Percentiles rank a stretch among this genome's conserved stretches.
These are phyloP conservation scores for Cryptococcus wingfieldii DNA, from an alignment of 1,284 basidiomycete species.

Conservation along the genomic window DNA sequence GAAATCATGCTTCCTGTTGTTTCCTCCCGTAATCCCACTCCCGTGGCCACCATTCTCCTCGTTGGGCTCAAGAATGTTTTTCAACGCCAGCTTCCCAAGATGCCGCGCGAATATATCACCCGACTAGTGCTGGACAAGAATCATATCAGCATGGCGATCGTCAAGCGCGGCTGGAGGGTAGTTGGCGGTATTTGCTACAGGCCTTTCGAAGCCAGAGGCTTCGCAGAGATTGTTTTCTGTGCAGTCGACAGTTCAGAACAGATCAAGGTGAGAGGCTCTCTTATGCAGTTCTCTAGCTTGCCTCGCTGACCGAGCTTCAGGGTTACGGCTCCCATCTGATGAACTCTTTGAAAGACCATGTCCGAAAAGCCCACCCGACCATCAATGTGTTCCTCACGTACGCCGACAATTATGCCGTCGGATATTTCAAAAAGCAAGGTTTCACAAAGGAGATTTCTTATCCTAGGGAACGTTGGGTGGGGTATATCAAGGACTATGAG, in stretches of 20 bases:
- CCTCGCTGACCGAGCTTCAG: constrained; percentile 48
- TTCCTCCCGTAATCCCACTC: constrained; percentile 68
- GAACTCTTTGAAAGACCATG: constrained; percentile 97
- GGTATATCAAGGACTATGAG: constrained; percentile 99
- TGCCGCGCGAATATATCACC: constrained; percentile 98
- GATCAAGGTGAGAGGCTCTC: constrained; percentile 69
- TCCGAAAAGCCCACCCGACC: constrained; percentile 67
- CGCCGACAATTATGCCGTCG: constrained; percentile 98
- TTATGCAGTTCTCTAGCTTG: not conserved
- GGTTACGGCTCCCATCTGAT: constrained; percentile 98
- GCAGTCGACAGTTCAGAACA: constrained; percentile 95
- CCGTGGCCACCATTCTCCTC: constrained; percentile 75
- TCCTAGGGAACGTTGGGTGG: constrained; percentile 88
- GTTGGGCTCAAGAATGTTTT: constrained; percentile 95
- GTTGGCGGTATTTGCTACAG: constrained; percentile 98
- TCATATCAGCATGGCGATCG: constrained; percentile 87
- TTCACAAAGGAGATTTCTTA: constrained; percentile 97
- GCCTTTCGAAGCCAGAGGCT: constrained; percentile 89
- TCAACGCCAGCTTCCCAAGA: constrained; percentile 95
- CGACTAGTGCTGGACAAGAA: constrained; percentile 90
- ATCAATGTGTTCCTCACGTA: constrained; percentile 97
- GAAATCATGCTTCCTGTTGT: constrained; percentile 84
- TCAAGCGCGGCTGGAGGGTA: constrained; percentile 91
- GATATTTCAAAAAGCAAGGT: constrained; percentile 98
- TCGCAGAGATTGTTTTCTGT: constrained; percentile 99